Evolutionary conservation across 345 rosid genomes (phyloP).

Genomic region (Ceriops decandra): DNA sequence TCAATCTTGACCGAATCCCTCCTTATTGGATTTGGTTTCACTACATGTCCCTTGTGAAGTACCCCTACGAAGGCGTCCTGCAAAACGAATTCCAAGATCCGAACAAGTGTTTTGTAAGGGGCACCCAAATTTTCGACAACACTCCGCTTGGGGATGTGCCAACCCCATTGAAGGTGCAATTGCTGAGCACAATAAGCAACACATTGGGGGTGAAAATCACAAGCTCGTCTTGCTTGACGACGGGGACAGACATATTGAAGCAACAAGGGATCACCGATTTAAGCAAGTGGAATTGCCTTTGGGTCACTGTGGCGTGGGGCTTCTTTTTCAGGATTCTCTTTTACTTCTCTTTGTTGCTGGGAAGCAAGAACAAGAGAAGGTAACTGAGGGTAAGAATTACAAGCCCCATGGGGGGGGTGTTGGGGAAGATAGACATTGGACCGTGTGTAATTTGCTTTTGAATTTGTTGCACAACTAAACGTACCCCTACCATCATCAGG

Average conservation of each 20-base stretch:
- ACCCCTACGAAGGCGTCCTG: slow-evolving; percentile 83
- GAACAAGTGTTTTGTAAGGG: slow-evolving; percentile 63
- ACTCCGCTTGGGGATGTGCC: slow-evolving; percentile 68
- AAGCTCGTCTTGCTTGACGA: slow-evolving; percentile 72
- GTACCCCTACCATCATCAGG: too few relatives aligned
- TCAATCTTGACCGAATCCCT: slow-evolving; percentile 78
- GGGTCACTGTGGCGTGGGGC: slow-evolving; percentile 82
- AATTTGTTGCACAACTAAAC: too few relatives aligned
- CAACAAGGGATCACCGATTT: slow-evolving; percentile 69
- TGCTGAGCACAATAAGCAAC: slow-evolving; percentile 46
- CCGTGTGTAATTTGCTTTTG: too few relatives aligned
- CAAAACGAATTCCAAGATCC: slow-evolving; percentile 74
- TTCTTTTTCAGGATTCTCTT: slow-evolving; percentile 81
- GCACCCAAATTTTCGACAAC: slow-evolving; percentile 81
- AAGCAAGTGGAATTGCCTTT: slow-evolving; percentile 76
- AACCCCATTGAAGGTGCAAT: slow-evolving; percentile 36
- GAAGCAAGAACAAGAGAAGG: slow-evolving; percentile 90
- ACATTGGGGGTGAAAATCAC: slow-evolving; percentile 63
- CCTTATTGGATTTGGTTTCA: slow-evolving; percentile 96
- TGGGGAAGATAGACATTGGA: too few relatives aligned
- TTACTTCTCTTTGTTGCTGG: slow-evolving; percentile 69
- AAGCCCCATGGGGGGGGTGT: too few relatives aligned
- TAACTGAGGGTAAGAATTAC: slow-evolving; percentile 18
- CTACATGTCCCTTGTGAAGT: slow-evolving; percentile 81
- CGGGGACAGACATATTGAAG: slow-evolving; percentile 57